Evolutionary conservation across 352 stramenopile genomes (phyloP), one percentile per base, ranked within the genome.

Genomic region (Globisporangium middletonii): DNA sequence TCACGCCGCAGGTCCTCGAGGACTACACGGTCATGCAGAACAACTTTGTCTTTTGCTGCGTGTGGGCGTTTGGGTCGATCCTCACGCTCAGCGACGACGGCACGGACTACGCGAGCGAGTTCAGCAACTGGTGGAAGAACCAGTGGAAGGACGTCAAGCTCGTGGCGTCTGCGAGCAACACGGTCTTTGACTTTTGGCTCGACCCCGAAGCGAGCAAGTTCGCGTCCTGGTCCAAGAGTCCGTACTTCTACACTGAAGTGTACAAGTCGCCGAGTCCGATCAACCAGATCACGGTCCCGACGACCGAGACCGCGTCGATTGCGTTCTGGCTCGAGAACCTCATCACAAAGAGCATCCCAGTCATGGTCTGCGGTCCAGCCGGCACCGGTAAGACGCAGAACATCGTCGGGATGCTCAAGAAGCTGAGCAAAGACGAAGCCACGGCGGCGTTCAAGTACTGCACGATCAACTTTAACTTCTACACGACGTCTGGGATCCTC

Each of bases 381-480:
- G 95, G 95, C 62, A 98, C 90, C 4, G 95, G 95, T 55, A 99
- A 99, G 73, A 98, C 95, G 4, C 86, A 95, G 59, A 94, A 93
- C 55, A 93, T 98, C 44, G 95, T 97, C 53, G 94, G 90, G 23
- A 94, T 98, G 90, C 71, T 98, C 28, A 94, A 96, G 64, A 94
- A 96, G 57, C 83, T 97, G 18, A 92, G 94, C 65, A 88, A 88
- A 30, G 85, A 94, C 44, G 85, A 94, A 50, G 77, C 73, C 6
- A 88, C 75, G 7, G 74, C 77, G 19, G 89, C 88, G n/a, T 86
- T 96, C 54, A 73, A 84, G 18, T 96, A 86, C 62, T 85, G 76
- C 30, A 97, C 83, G 3, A 97, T 99, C 67, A 98, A 98, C 71
- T 98, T 98, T 56, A 98, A 98, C 74, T 99, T 98, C 60, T 98